These are phyloP conservation scores for Silene uniflora DNA, from an alignment of 148 eudicot genomes.

Conservation along the genomic window DNA sequence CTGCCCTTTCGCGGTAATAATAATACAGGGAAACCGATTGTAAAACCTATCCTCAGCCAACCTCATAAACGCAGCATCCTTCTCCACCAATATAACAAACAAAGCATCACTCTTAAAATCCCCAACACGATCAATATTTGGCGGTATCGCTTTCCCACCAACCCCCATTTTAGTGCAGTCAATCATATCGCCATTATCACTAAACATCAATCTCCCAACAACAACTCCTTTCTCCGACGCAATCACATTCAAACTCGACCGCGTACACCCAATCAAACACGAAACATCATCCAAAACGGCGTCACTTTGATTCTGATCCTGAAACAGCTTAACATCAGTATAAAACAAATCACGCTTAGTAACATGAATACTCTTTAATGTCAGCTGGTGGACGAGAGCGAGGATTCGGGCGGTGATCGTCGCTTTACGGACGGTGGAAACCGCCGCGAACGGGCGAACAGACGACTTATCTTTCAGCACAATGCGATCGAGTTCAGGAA, in stretches of 20 bases:
- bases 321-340: conserved; percentile 90
- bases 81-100: conserved; percentile 77
- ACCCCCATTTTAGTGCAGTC: conserved; percentile 95
- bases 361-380: conserved; percentile 64
- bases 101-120: conserved; percentile 81
- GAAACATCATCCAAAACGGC: conserved; percentile 83
- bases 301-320: conserved; percentile 82
- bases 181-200: conserved; percentile 88
- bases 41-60: conserved; percentile 88
- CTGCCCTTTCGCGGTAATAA: conserved; percentile 87
- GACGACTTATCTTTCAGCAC: conserved; percentile 74
- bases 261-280: too few species aligned
- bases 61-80: conserved; percentile 90
- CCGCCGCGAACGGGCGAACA: conserved; percentile 61
- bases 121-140: conserved; percentile 83
- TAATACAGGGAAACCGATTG: conserved; percentile 83
- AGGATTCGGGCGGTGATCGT: conserved; percentile 75
- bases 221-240: conserved; percentile 92
- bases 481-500: conserved; percentile 88
- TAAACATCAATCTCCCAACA: conserved; percentile 72
- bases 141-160: conserved; percentile 94
- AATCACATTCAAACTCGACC: conserved; percentile 72
- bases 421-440: conserved; percentile 71
- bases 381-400: conserved; percentile 74
- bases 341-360: conserved; percentile 93